Conservation (phyloP, 2,329 filamentous ascomycete genomes). For the Aspergillus jensenii region DNA sequence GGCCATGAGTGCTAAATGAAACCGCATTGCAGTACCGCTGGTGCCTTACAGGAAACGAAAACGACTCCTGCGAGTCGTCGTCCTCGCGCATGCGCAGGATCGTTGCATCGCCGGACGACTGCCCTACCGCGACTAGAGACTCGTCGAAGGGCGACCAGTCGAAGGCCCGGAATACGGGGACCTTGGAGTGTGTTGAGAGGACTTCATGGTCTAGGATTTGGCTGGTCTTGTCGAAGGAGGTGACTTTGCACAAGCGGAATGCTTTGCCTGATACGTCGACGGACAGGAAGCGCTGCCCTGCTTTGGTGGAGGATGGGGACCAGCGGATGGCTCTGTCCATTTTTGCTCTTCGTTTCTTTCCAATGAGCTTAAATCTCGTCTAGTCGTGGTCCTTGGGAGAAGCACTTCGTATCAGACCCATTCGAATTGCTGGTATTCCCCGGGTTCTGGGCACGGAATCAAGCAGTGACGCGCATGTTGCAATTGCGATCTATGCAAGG, state of each 20-base stretch:
- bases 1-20: slow-evolving; percentile 56
- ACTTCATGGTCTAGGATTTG: slow-evolving; percentile 52
- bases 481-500: not conserved
- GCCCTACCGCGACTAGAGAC: slow-evolving; percentile 59
- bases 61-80: slow-evolving; percentile 46
- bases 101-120: slow-evolving; percentile 61
- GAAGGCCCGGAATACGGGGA: slow-evolving; percentile 64
- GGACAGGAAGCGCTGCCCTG: slow-evolving; percentile 58
- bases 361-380: not conserved
- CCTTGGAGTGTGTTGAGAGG: slow-evolving; percentile 53
- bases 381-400: not conserved
- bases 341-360: not conserved
- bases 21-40: slow-evolving; percentile 66
- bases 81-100: slow-evolving; percentile 57
- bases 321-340: slow-evolving; percentile 59
- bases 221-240: slow-evolving; percentile 29
- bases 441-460: slow-evolving; percentile 2
- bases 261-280: slow-evolving; percentile 61
- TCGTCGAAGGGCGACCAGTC: slow-evolving; percentile 64
- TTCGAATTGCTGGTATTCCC: not conserved
- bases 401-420: slow-evolving; percentile 1
- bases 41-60: slow-evolving; percentile 59
- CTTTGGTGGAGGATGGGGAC: slow-evolving; percentile 58
- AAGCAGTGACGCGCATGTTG: slow-evolving; percentile 9
- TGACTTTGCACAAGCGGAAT: slow-evolving; percentile 58